Conservation (phyloP, 2,329 filamentous ascomycete genomes). For the Hymenoscyphus repandus region DNA sequence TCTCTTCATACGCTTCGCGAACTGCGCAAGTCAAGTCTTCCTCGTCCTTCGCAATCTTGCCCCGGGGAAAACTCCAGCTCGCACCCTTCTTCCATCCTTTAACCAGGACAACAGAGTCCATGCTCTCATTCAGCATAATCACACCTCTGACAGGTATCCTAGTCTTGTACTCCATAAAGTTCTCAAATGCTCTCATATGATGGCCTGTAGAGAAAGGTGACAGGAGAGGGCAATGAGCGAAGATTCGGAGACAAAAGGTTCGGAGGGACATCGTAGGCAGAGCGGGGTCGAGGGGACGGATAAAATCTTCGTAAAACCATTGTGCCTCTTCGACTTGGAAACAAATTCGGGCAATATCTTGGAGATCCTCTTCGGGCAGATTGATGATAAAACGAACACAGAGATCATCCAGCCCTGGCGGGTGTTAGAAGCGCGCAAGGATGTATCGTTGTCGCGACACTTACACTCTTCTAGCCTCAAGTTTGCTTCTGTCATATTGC, state of each 20-base stretch:
- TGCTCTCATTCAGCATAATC: slow-evolving; percentile 86
- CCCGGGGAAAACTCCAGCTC: slow-evolving; percentile 93
- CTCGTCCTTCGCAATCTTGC: slow-evolving; percentile 98
- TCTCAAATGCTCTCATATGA: slow-evolving; percentile 78
- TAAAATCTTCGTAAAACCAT: slow-evolving; percentile 99
- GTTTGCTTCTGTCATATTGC: slow-evolving; percentile 68
- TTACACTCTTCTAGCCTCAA: slow-evolving; percentile 89
- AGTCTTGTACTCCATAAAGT: slow-evolving; percentile 92
- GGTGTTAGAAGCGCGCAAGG: neutral
- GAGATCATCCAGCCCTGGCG: slow-evolving; percentile 86
- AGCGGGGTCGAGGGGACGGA: slow-evolving; percentile 79
- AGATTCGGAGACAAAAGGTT: slow-evolving; percentile 83
- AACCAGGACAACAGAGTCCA: slow-evolving; percentile 90
- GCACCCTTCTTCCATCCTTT: slow-evolving; percentile 97
- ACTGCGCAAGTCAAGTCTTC: slow-evolving; percentile 90
- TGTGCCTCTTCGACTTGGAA: slow-evolving; percentile 99
- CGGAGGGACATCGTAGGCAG: slow-evolving; percentile 82
- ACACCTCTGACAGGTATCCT: slow-evolving; percentile 90
- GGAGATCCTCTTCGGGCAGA: slow-evolving; percentile 81
- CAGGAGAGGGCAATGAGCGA: slow-evolving; percentile 88
- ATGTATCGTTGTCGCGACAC: slow-evolving; percentile 23
- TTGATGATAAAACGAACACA: slow-evolving; percentile 98
- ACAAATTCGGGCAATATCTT: slow-evolving; percentile 71
- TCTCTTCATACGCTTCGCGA: slow-evolving; percentile 94
- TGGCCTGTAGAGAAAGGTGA: slow-evolving; percentile 73